Base-by-base conservation (phyloP, 2,329 filamentous ascomycete genomes). In the Verticillium dahliae region DNA sequence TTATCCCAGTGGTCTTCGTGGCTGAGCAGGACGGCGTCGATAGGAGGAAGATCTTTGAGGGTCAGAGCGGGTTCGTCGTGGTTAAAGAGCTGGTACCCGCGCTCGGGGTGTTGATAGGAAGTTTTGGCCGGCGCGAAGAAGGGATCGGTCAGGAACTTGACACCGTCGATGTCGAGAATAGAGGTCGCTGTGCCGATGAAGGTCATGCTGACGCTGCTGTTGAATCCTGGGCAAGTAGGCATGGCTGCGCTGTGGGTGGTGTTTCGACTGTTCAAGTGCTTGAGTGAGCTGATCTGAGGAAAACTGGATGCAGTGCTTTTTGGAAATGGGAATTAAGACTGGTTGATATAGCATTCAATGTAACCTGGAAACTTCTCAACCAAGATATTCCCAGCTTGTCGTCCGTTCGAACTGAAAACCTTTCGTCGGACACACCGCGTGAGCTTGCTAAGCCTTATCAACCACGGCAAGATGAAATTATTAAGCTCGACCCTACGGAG, bases 1-100 rank as follows among this genome's bases (percentile, higher is more conserved):
- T 82, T 82, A 63, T 82, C 80, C 0, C 71, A 70, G 61, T 82
- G 80, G 66, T 82, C 78, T 66, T 82, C 80, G 62, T 83, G 80
- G 66, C 76, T 80, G 9, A 82, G 72, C 1, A 82, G 72, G 3
- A 82, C 70, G n/a, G 74, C 79, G 58, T 81, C 79, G 63, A 82
- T 80, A 10, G 69, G 68, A 0, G 80, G 80, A 0, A 82, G 71
- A 1, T 77, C 60, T 1, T 72, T 63, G 0, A 81, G 69, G 0
- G 64, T 59, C 0, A 80, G 64, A 2, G 75, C 75, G 0, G 78
- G 76, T 1, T 65, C 62, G 35, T 74, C 69, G 13, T 68, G 66
- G 31, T 66, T 71, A 14, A 69, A 72, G 10, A 22, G 45, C 2
- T 70, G 35, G 1, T 31, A 11, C 4, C n/a, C 33, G 9, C 13